Base-by-base conservation (phyloP, 1,284 basidiomycete species). In the Ganoderma leucocontextum region DNA sequence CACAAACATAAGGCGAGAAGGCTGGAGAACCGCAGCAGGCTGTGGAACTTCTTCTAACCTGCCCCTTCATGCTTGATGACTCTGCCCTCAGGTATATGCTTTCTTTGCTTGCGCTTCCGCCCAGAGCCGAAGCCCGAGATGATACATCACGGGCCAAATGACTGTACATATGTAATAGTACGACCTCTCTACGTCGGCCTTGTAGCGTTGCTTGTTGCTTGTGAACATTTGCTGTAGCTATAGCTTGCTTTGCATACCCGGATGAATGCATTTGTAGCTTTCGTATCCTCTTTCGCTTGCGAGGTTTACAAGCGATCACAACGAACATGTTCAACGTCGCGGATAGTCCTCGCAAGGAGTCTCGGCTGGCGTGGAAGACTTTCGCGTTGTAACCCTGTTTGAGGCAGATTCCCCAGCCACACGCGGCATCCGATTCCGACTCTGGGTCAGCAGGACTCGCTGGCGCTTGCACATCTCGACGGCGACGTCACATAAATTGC, bases 401-500 rank as follows among this genome's bases (percentile, higher is more conserved):
- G 47, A 52, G 22, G 47, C 47, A 25, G 47, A 22, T 49, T 25
- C 19, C n/a, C n/a, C n/a, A 29, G 47, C 47, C 22, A 15, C 22
- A 52, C 22, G 47, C 47, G 47, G 47, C 47, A 52, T 49, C 47
- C 22, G n/a, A 29, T 29, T 29, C 29, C 29, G 29, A 29, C 2
- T 29, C 29, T 2, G 29, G 2, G 29, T 29, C 29, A 29, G 29
- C 29, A 29, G 29, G 29, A 29, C 29, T 29, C 29, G 29, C 29
- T 25, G 5, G 52, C 52, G 52, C 29, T 35, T 22, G 52, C 13
- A 17, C 17, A 33, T n/a, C 36, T 33, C 47, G 38, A 17, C 12
- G 29, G 19, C 35, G 68, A 69, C 71, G 69, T 72, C 71, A 72
- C 52, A 66, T 70, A 70, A 63, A 70, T 67, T 39, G 60, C 35